Evolutionary conservation across 1,284 basidiomycete genomes (phyloP).

Genomic region (Coniferiporia sulphurascens): DNA sequence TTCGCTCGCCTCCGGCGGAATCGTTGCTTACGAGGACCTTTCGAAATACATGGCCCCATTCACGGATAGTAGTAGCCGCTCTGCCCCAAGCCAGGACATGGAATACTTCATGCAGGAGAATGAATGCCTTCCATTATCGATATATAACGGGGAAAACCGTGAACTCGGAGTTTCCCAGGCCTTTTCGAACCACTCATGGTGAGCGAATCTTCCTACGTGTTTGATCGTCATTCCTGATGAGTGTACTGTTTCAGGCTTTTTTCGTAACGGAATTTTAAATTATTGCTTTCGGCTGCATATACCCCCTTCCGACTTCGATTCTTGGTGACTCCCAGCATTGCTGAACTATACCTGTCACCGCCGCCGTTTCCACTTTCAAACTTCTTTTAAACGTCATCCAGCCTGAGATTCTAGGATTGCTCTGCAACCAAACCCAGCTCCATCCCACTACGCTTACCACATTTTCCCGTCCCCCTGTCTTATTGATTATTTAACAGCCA

Average conservation of each 20-base stretch:
- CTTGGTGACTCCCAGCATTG: not conserved
- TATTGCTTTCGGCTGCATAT: not conserved
- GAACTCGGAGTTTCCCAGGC: not conserved
- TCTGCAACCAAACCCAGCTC: no score
- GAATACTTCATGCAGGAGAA: slow-evolving; percentile 15
- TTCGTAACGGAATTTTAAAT: not conserved
- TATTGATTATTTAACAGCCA: slow-evolving; percentile 17
- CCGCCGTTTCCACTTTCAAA: not conserved
- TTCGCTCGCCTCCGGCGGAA: slow-evolving; percentile 16
- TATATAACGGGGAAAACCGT: slow-evolving; percentile 7
- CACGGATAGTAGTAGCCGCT: slow-evolving; percentile 3
- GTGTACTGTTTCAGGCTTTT: slow-evolving; percentile 1
- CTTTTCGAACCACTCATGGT: slow-evolving; percentile 14
- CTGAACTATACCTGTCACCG: not conserved
- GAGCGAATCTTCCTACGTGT: not conserved
- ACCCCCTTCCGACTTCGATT: not conserved
- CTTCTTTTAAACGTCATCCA: no score
- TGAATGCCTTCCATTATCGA: slow-evolving; percentile 10
- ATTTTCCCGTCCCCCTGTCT: slow-evolving; percentile 8
- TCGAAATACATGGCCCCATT: slow-evolving; percentile 13
- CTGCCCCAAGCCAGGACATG: not conserved
- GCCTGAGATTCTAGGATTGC: no score
- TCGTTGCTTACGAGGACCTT: slow-evolving; percentile 14
- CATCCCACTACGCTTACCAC: not conserved
- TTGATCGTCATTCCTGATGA: not conserved